Conservation (phyloP, 768 basidiomycete genomes). For the Boletus coccyginus region DNA sequence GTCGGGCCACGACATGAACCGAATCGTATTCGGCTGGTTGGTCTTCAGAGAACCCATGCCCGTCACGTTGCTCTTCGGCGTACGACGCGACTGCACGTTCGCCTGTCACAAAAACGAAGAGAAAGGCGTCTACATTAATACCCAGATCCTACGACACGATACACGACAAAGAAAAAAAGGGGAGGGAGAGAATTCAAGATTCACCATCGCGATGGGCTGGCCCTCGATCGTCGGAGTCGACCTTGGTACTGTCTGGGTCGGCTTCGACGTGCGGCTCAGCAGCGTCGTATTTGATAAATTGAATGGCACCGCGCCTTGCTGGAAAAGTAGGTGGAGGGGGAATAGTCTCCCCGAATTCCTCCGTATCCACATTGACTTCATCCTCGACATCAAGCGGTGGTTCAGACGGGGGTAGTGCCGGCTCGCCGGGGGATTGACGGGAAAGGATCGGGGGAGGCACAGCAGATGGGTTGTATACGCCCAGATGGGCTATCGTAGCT, state of each 20-base stretch:
- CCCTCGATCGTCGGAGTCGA: slow-evolving; percentile 14
- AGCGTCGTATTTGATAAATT: slow-evolving; percentile 12
- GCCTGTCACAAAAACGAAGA: slow-evolving; percentile 20
- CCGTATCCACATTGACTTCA: slow-evolving; percentile 23
- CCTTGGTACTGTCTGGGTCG: slow-evolving; percentile 15
- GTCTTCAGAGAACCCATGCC: slow-evolving; percentile 8
- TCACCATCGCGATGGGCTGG: slow-evolving; percentile 38
- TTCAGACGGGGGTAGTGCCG: background rate
- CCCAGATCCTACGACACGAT: slow-evolving; percentile 23
- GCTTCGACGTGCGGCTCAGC: slow-evolving; percentile 13
- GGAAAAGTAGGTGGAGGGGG: slow-evolving; percentile 21
- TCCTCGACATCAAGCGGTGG: slow-evolving; percentile 19
- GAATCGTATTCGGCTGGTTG: background rate
- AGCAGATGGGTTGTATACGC: slow-evolving; percentile 55
- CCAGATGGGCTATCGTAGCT: slow-evolving; percentile 59
- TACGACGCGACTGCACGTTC: slow-evolving; percentile 14
- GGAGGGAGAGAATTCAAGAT: slow-evolving; percentile 33
- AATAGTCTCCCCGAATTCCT: slow-evolving; percentile 22
- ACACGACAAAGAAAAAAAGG: slow-evolving; percentile 20
- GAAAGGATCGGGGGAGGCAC: slow-evolving; percentile 29
- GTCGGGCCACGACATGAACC: background rate
- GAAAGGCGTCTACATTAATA: slow-evolving; percentile 30
- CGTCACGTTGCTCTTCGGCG: slow-evolving; percentile 14
- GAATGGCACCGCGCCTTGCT: slow-evolving; percentile 20
- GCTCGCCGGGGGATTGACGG: slow-evolving; percentile 17